phyloP scores from a whole-genome alignment of 2,329 filamentous ascomycete species.

The Beauveria asiatica region DNA sequence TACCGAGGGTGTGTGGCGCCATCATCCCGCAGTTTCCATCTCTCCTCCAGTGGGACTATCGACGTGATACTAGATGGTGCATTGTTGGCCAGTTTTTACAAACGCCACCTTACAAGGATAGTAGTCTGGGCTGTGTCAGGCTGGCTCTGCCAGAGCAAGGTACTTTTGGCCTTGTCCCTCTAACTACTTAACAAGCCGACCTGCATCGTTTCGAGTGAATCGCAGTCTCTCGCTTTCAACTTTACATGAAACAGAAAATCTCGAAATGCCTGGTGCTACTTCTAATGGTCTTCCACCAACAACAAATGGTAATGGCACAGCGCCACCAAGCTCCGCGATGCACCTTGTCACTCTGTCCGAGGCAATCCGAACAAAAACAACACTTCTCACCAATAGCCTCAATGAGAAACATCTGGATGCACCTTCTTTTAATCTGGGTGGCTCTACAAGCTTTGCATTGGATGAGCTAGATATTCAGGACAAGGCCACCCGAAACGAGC shows the following conservation, averaged over 20 bases:
- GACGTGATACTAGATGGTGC: slow-evolving; percentile 4
- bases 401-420: slow-evolving; percentile 15
- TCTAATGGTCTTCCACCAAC: background rate
- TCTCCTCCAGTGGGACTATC: slow-evolving; percentile 1
- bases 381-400: slow-evolving; percentile 13
- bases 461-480: background rate
- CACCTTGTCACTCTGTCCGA: slow-evolving; percentile 13
- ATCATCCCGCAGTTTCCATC: background rate
- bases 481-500: slow-evolving; percentile 11
- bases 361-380: slow-evolving; percentile 16
- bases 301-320: background rate
- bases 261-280: background rate
- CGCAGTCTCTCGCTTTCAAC: background rate
- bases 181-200: slow-evolving; percentile 1
- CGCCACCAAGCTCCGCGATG: slow-evolving; percentile 10
- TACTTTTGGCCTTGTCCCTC: background rate
- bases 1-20: background rate
- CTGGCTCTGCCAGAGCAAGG: background rate
- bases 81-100: background rate
- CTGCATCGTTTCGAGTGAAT: background rate
- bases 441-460: slow-evolving; percentile 16
- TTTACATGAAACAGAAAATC: background rate
- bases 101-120: background rate
- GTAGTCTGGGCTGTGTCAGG: background rate
- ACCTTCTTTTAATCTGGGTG: slow-evolving; percentile 15